Percentiles rank a stretch among this genome's conserved stretches.
Conservation (phyloP, 805 yeast genomes). For the Blastobotrys robertii region DNA sequence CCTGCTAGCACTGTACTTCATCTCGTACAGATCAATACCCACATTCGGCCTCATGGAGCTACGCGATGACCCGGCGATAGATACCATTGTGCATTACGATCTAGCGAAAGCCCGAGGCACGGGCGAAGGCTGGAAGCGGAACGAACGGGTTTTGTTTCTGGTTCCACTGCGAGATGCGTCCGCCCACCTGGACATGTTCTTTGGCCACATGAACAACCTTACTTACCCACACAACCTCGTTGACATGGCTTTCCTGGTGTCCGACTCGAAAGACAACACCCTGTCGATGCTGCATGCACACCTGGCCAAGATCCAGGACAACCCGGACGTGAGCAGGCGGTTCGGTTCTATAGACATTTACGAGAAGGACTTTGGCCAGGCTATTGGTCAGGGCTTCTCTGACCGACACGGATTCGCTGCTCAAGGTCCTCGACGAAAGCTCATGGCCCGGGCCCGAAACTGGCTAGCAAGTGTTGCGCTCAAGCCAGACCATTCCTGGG, state of each 20-base stretch:
- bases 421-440: slow-evolving; percentile 90
- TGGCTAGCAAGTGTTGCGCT: slow-evolving; percentile 86
- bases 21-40: too few species aligned
- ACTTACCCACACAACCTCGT: slow-evolving; percentile 82
- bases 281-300: slow-evolving; percentile 53
- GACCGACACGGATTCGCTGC: slow-evolving; percentile 97
- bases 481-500: slow-evolving; percentile 93
- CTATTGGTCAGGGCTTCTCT: slow-evolving; percentile 85
- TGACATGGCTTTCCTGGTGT: slow-evolving; percentile 76
- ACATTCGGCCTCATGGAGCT: slow-evolving; percentile 4
- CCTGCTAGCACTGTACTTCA: too few species aligned
- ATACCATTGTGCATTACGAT: slow-evolving; percentile 60
- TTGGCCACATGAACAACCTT: slow-evolving; percentile 66
- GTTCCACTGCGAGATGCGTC: slow-evolving; percentile 93
- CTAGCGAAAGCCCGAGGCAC: slow-evolving; percentile 55
- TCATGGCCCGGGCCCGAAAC: slow-evolving; percentile 94
- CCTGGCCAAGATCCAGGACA: slow-evolving; percentile 54
- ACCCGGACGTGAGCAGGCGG: slow-evolving; percentile 48
- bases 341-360: slow-evolving; percentile 82
- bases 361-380: slow-evolving; percentile 88
- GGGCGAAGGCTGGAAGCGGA: slow-evolving; percentile 66
- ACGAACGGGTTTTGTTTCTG: slow-evolving; percentile 71
- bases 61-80: slow-evolving; percentile 19
- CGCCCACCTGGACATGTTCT: slow-evolving; percentile 81
- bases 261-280: slow-evolving; percentile 86